Evolutionary conservation across 2,329 filamentous ascomycete genomes (phyloP).

Genomic region (Stagonosporopsis rhizophila): DNA sequence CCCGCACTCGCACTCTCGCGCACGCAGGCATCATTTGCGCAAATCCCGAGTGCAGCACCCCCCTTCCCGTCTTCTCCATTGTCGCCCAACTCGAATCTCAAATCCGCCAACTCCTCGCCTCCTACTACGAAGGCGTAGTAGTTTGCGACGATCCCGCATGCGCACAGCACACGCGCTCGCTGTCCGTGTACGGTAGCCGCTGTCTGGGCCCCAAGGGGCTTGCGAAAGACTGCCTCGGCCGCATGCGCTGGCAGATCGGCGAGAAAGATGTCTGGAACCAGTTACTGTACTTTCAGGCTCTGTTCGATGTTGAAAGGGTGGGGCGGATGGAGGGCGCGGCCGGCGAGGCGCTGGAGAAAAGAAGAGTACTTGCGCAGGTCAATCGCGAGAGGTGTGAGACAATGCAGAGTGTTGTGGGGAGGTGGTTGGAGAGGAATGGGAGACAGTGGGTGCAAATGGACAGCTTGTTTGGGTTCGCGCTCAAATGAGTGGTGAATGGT

Average conservation of each 20-base stretch:
- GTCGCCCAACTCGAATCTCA: slow-evolving; percentile 88
- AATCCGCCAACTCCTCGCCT: slow-evolving; percentile 76
- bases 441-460: slow-evolving; percentile 95
- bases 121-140: slow-evolving; percentile 93
- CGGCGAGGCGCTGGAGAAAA: slow-evolving; percentile 59
- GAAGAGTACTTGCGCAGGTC: slow-evolving; percentile 74
- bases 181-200: slow-evolving; percentile 88
- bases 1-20: slow-evolving; percentile 59
- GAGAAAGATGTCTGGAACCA: slow-evolving; percentile 97
- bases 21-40: slow-evolving; percentile 78
- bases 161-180: slow-evolving; percentile 77
- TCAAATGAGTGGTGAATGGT: slow-evolving; percentile 31
- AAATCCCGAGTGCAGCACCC: slow-evolving; percentile 65
- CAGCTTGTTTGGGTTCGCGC: slow-evolving; percentile 73
- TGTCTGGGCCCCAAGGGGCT: slow-evolving; percentile 89
- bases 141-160: slow-evolving; percentile 90
- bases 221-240: slow-evolving; percentile 81
- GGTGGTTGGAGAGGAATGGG: slow-evolving; percentile 87
- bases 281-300: slow-evolving; percentile 80
- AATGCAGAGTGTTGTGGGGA: slow-evolving; percentile 77
- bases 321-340: slow-evolving; percentile 62
- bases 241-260: slow-evolving; percentile 85
- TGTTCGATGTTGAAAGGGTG: slow-evolving; percentile 92
- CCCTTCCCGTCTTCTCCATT: slow-evolving; percentile 74
- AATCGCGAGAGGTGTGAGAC: slow-evolving; percentile 82